Evolutionary conservation across 371 early-diverging fungal genomes (phyloP).

Genomic region (Mucor lusitanicus): DNA sequence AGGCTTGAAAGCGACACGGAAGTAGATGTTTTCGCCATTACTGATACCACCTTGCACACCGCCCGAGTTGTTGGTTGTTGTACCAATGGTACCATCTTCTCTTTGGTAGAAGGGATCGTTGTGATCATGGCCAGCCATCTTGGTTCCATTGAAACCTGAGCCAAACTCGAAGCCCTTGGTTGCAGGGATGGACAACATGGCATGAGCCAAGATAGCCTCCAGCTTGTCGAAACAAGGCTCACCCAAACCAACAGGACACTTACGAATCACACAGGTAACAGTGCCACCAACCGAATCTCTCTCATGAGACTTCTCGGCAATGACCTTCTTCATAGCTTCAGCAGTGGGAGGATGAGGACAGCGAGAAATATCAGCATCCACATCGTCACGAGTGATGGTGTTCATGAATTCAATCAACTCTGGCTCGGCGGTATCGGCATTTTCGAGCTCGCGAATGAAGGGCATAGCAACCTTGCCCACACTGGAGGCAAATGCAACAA

Average conservation of each 20-base stretch:
- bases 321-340: conserved; percentile 54
- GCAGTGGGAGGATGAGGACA: conserved; percentile 49
- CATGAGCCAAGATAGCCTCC: conserved; percentile 96
- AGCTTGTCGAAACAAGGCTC: conserved; percentile 98
- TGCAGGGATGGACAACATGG: conserved; percentile 98
- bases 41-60: conserved; percentile 97
- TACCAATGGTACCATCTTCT: conserved; percentile 69
- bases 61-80: conserved; percentile 91
- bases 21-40: conserved; percentile 95
- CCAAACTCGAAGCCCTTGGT: conserved; percentile 98
- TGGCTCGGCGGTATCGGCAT: conserved; percentile 46
- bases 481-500: conserved; percentile 93
- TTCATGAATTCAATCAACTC: conserved; percentile 69
- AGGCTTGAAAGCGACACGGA: conserved; percentile 96
- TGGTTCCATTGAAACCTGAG: conserved; percentile 89
- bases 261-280: conserved; percentile 95
- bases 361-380: conserved; percentile 52
- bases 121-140: conserved; percentile 86
- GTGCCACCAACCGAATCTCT: conserved; percentile 96
- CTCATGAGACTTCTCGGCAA: conserved; percentile 75
- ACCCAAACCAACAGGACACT: conserved; percentile 92
- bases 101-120: conserved; percentile 88
- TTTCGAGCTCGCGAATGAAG: conserved; percentile 58
- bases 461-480: conserved; percentile 86
- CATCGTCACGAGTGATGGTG: conserved; percentile 68